Percentiles rank a stretch among this genome's conserved stretches.
These are phyloP conservation scores for Globisporangium echinulatum DNA, from an alignment of 352 stramenopile genomes.

Conservation along the genomic window DNA sequence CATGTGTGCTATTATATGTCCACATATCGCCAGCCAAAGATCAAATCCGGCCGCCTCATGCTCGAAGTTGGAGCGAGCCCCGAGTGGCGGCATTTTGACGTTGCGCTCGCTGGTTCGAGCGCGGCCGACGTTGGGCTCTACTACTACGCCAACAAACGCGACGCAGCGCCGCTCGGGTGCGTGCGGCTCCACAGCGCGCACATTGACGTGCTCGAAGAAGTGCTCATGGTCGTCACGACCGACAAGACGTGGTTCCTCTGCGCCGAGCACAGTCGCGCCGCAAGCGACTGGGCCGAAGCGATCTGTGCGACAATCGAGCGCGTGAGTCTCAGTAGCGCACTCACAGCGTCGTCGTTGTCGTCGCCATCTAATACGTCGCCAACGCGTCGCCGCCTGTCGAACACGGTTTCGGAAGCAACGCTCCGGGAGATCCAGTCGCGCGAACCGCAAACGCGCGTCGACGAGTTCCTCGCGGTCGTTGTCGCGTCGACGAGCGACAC, in stretches of 20 bases:
- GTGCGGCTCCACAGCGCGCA: slow-evolving; percentile 59
- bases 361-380: slow-evolving; percentile 6
- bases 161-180: slow-evolving; percentile 33
- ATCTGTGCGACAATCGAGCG: slow-evolving; percentile 57
- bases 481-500: slow-evolving; percentile 46
- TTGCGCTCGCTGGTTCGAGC: slow-evolving; percentile 51
- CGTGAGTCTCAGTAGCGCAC: slow-evolving; percentile 9
- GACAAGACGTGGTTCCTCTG: slow-evolving; percentile 83
- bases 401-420: slow-evolving; percentile 30
- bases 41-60: slow-evolving; percentile 49
- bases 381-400: slow-evolving; percentile 34
- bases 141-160: slow-evolving; percentile 47
- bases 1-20: not conserved
- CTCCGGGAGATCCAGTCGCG: slow-evolving; percentile 61
- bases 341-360: not conserved
- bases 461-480: slow-evolving; percentile 73
- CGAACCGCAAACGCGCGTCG: slow-evolving; percentile 34
- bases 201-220: slow-evolving; percentile 67
- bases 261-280: slow-evolving; percentile 43
- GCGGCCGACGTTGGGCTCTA: slow-evolving; percentile 56
- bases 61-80: slow-evolving; percentile 42
- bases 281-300: slow-evolving; percentile 53
- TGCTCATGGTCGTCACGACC: slow-evolving; percentile 68
- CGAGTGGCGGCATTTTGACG: slow-evolving; percentile 61
- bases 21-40: slow-evolving; percentile 32